Percentiles rank a stretch among this genome's conserved stretches.
These are phyloP conservation scores for Fusarium nisikadoi DNA, from an alignment of 2,329 filamentous ascomycete species.

Conservation along the genomic window DNA sequence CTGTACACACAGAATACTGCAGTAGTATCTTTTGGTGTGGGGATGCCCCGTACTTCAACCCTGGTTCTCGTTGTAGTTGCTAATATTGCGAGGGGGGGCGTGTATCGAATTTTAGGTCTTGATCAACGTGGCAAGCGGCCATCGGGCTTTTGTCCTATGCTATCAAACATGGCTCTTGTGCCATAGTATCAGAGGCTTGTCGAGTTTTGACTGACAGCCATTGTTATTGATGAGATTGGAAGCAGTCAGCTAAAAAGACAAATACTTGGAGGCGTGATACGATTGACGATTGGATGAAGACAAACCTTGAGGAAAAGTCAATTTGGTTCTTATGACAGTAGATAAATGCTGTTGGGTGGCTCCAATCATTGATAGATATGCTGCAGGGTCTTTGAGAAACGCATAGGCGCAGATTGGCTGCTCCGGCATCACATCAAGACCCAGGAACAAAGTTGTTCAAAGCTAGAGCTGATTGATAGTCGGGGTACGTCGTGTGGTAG, in stretches of 20 bases:
- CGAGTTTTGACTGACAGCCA: background rate
- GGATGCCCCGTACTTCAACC: constrained; percentile 35
- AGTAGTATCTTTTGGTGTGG: constrained; percentile 41
- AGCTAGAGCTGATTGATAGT: constrained; percentile 23
- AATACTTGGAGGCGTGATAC: background rate
- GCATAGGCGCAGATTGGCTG: constrained; percentile 22
- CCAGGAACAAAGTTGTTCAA: constrained; percentile 41
- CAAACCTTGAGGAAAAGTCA: background rate
- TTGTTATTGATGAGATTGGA: background rate
- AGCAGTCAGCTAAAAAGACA: background rate
- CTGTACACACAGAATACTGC: constrained; percentile 32
- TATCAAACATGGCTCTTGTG: constrained; percentile 3
- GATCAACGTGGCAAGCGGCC: constrained; percentile 51
- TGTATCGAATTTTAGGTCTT: constrained; percentile 38
- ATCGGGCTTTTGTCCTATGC: constrained; percentile 28
- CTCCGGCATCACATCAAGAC: constrained; percentile 35
- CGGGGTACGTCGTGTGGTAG: constrained; percentile 41
- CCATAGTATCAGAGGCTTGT: background rate
- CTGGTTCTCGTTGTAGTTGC: constrained; percentile 30
- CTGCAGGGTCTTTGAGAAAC: constrained; percentile 43
- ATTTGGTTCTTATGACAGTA: background rate
- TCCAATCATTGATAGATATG: constrained; percentile 24
- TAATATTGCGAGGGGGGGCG: constrained; percentile 34
- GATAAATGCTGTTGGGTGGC: constrained; percentile 3
- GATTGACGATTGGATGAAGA: background rate